phyloP scores from a whole-genome alignment of 768 basidiomycete species.

The Boletus edulis region DNA sequence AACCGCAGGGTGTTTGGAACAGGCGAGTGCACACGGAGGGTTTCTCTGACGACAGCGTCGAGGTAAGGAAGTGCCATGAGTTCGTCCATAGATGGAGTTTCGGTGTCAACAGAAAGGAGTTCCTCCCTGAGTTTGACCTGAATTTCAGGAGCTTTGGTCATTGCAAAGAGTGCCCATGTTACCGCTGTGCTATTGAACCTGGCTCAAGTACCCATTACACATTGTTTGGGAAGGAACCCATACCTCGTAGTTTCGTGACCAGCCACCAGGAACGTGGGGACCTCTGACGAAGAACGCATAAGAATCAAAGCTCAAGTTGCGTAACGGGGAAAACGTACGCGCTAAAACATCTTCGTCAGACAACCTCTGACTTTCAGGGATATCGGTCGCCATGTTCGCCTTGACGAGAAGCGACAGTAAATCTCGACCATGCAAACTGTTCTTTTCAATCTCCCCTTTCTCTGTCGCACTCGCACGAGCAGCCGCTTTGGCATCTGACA shows the following conservation, averaged over 20 bases:
- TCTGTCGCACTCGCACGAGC: constrained; percentile 25
- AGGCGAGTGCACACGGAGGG: constrained; percentile 49
- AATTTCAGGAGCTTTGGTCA: constrained; percentile 45
- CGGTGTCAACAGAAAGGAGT: constrained; percentile 46
- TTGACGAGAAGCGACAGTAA: constrained; percentile 57
- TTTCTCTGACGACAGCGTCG: constrained; percentile 62
- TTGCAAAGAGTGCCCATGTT: constrained; percentile 58
- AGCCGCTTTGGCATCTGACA: constrained; percentile 46
- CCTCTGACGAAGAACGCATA: constrained; percentile 37
- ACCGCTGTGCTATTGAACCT: constrained; percentile 32
- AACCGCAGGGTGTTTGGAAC: constrained; percentile 44
- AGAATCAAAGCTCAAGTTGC: not conserved
- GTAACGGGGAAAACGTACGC: constrained; percentile 34
- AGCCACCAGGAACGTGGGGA: constrained; percentile 58
- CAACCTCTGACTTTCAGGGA: constrained; percentile 52
- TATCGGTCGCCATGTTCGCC: constrained; percentile 62
- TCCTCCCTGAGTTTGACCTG: constrained; percentile 63
- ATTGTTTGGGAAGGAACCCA: not conserved
- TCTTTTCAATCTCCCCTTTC: constrained; percentile 33
- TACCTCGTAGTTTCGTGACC: constrained; percentile 60
- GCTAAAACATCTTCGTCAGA: constrained; percentile 61
- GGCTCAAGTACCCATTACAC: not conserved
- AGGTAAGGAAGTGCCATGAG: constrained; percentile 65
- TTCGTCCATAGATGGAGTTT: constrained; percentile 67
- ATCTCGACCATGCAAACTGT: constrained; percentile 45